Evolutionary conservation across 805 yeast genomes (phyloP).

Genomic region (Saccharomyces eubayanus): DNA sequence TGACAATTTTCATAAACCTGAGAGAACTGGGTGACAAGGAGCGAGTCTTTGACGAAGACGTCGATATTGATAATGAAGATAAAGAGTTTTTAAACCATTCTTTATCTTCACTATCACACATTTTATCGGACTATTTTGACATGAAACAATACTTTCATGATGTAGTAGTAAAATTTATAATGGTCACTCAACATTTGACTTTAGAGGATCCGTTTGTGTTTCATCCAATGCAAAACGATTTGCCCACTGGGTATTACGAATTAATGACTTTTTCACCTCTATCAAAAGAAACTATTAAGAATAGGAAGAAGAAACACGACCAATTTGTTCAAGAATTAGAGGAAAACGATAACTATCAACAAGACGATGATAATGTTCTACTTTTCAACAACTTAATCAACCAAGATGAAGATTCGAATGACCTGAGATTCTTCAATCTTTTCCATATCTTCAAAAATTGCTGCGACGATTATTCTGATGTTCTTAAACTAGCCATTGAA

Average conservation of each 20-base stretch:
- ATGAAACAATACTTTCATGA: slow-evolving; percentile 64
- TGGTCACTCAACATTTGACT: slow-evolving; percentile 60
- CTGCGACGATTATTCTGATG: slow-evolving; percentile 25
- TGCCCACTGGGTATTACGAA: slow-evolving; percentile 25
- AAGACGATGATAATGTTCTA: slow-evolving; percentile 15
- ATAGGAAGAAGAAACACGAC: neutral
- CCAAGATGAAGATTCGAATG: slow-evolving; percentile 35
- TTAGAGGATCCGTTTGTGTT: slow-evolving; percentile 68
- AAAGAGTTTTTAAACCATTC: slow-evolving; percentile 23
- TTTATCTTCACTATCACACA: slow-evolving; percentile 12
- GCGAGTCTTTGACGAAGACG: neutral
- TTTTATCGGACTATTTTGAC: slow-evolving; percentile 56
- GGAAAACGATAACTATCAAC: neutral
- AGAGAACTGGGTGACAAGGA: slow-evolving; percentile 9
- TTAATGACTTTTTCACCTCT: slow-evolving; percentile 9
- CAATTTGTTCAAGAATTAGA: neutral
- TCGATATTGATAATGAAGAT: slow-evolving; percentile 14
- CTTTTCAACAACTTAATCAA: slow-evolving; percentile 40
- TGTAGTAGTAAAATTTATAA: slow-evolving; percentile 43
- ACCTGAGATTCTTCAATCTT: slow-evolving; percentile 27
- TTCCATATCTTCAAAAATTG: slow-evolving; percentile 25
- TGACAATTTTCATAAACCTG: slow-evolving; percentile 27
- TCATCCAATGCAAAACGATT: slow-evolving; percentile 47
- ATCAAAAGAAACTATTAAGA: neutral
- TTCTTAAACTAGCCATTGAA: slow-evolving; percentile 26